Base-by-base conservation (phyloP, 345 rosid species). In the Laguncularia racemosa region DNA sequence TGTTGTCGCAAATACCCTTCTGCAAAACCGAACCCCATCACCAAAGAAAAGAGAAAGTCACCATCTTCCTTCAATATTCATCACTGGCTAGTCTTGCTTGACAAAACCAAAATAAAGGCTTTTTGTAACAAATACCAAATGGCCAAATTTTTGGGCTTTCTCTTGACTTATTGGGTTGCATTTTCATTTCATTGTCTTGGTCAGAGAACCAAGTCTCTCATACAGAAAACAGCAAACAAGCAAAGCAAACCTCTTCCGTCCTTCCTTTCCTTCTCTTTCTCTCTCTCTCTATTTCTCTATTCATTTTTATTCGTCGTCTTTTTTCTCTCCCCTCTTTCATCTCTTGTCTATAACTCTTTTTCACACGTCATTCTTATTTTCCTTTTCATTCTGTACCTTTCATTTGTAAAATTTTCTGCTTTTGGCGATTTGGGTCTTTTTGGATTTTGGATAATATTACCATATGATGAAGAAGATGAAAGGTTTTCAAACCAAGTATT, bases 221-320 rank as follows among this genome's bases (percentile, higher is more conserved):
- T 62, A 57, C 62, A 65, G 63, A 50, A 56, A 64, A 54, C 67
- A 62, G 66, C 59, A 59, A 48, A 47, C 59, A 58, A 48, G 52
- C 47, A 52, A 58, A 46, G 21, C 38, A 45, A 19, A 46, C 43
- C 33, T 54, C 18, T 20, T 20, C 56, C 53, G 21, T 51, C 20
- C 45, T 17, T 54, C 51, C 63, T 38, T 15, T n/a, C 64, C n/a
- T 44, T 23, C 56, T 43, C 43, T 28, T 43, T 40, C 38, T 20
- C 19, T 57, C 60, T 62, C 44, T 48, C 7, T 10, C 7, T 33
- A 6, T 33, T 33, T 33, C 40, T 33, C 40, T 33, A 4, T 33
- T 33, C 11, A 4, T 33, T 33, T 33, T 33, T 33, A 7, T 9
- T 33, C 9, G 7, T 33, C 40, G 11, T 33, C 40, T 33, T 33